A percentile compares a stretch with the other conserved stretches of the same genome.
Evolutionary conservation across 768 basidiomycete genomes (phyloP).

Genomic region (Boletus subcaerulescens): DNA sequence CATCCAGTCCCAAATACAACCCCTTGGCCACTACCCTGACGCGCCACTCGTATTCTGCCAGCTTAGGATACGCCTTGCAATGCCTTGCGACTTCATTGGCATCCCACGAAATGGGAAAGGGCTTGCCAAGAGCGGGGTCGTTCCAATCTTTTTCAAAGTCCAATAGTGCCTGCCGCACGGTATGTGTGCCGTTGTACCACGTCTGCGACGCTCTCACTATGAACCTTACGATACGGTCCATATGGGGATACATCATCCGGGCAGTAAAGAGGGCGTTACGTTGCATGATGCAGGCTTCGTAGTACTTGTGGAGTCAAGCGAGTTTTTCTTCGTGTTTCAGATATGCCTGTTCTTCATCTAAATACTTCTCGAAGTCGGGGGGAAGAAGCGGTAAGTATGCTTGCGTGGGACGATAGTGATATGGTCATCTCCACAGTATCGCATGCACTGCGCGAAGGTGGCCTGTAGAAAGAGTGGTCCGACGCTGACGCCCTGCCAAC

Average conservation of each 20-base stretch:
- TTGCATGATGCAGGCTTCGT: background rate
- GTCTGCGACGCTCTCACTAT: constrained; percentile 2
- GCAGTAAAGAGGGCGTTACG: background rate
- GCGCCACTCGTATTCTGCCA: background rate
- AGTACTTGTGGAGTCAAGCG: constrained; percentile 5
- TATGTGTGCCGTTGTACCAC: constrained; percentile 1
- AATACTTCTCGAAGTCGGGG: background rate
- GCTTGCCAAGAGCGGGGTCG: too few species aligned
- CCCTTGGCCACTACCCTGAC: background rate
- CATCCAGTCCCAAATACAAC: background rate
- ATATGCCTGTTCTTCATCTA: background rate
- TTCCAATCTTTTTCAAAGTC: background rate
- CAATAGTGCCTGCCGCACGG: background rate
- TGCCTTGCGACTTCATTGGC: background rate
- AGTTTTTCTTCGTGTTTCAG: background rate
- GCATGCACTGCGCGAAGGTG: background rate
- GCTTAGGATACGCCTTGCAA: background rate
- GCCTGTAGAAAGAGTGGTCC: constrained; percentile 8
- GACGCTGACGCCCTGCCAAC: constrained; percentile 5
- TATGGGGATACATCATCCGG: background rate
- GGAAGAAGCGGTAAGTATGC: background rate
- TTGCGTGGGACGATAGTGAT: background rate
- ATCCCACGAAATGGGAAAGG: too few species aligned
- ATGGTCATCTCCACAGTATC: constrained; percentile 1
- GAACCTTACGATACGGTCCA: background rate